Conservation (phyloP, 1,284 basidiomycete genomes). For the Mycosarcoma mackinlayi region DNA sequence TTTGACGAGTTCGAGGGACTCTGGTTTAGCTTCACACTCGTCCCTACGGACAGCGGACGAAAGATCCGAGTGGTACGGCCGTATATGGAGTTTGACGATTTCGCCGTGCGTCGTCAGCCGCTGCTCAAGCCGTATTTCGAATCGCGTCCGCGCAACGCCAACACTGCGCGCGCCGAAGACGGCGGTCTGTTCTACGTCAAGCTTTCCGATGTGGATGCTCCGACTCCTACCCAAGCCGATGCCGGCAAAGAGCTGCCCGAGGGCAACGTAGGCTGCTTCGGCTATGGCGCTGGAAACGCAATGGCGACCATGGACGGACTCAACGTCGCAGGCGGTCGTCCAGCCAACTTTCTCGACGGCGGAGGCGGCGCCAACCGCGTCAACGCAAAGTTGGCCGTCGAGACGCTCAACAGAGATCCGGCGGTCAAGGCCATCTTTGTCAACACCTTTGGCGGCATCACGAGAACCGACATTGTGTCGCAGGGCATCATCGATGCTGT, state of each 20-base stretch:
- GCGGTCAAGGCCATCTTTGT: slow-evolving; percentile 58
- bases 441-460: slow-evolving; percentile 59
- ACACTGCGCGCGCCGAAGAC: slow-evolving; percentile 46
- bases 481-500: slow-evolving; percentile 57
- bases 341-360: slow-evolving; percentile 60
- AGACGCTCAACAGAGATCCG: slow-evolving; percentile 52
- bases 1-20: slow-evolving; percentile 49
- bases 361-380: slow-evolving; percentile 52
- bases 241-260: slow-evolving; percentile 12
- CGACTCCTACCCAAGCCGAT: slow-evolving; percentile 8
- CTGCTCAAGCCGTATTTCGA: slow-evolving; percentile 35
- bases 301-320: slow-evolving; percentile 62
- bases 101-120: slow-evolving; percentile 44
- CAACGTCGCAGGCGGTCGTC: slow-evolving; percentile 44
- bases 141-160: slow-evolving; percentile 29
- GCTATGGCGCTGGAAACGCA: slow-evolving; percentile 59
- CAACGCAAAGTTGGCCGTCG: slow-evolving; percentile 54
- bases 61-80: slow-evolving; percentile 12
- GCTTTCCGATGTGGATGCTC: slow-evolving; percentile 30
- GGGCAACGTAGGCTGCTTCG: slow-evolving; percentile 57
- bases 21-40: slow-evolving; percentile 52
- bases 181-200: slow-evolving; percentile 57
- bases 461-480: slow-evolving; percentile 51
- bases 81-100: slow-evolving; percentile 55
- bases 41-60: neutral